Percentiles rank a stretch among this genome's conserved stretches.
Evolutionary conservation across 306 rosid genomes (phyloP).

Genomic region (Vigna mungo): DNA sequence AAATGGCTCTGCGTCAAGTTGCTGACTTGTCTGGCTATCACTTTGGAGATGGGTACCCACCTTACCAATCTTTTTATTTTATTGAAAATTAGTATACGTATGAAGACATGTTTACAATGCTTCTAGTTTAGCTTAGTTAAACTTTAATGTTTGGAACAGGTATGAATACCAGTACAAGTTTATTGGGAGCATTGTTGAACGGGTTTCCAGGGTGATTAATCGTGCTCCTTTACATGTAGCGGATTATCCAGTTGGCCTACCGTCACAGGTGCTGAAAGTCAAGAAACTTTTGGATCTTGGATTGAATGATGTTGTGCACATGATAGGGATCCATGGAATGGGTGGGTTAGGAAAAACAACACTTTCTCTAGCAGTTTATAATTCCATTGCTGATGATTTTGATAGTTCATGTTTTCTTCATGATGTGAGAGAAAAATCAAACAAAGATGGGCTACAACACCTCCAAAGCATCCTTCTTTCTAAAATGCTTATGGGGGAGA

Average conservation of each 20-base stretch:
- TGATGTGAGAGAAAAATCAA: background rate
- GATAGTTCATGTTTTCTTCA: background rate
- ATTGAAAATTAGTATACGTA: background rate
- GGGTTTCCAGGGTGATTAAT: background rate
- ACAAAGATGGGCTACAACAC: slow-evolving; percentile 13
- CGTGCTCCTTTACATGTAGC: slow-evolving; percentile 2
- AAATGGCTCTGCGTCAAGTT: background rate
- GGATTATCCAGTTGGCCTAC: slow-evolving; percentile 37
- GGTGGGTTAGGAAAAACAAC: slow-evolving; percentile 34
- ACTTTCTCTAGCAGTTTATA: background rate
- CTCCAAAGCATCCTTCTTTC: slow-evolving; percentile 39
- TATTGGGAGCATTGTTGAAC: background rate
- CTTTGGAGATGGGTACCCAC: background rate
- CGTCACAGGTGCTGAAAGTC: background rate
- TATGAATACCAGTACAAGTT: background rate
- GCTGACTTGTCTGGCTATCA: slow-evolving; percentile 18
- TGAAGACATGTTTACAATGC: background rate
- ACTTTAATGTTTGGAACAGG: background rate
- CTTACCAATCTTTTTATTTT: background rate
- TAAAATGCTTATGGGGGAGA: background rate
- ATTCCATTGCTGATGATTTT: background rate
- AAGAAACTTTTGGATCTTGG: slow-evolving; percentile 2
- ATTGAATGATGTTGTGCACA: background rate
- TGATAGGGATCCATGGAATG: slow-evolving; percentile 43
- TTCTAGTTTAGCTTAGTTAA: no score